Percentiles rank a stretch among this genome's conserved stretches.
These are phyloP conservation scores for Trichophyton simii DNA, from an alignment of 2,329 filamentous ascomycete species.

Conservation along the genomic window DNA sequence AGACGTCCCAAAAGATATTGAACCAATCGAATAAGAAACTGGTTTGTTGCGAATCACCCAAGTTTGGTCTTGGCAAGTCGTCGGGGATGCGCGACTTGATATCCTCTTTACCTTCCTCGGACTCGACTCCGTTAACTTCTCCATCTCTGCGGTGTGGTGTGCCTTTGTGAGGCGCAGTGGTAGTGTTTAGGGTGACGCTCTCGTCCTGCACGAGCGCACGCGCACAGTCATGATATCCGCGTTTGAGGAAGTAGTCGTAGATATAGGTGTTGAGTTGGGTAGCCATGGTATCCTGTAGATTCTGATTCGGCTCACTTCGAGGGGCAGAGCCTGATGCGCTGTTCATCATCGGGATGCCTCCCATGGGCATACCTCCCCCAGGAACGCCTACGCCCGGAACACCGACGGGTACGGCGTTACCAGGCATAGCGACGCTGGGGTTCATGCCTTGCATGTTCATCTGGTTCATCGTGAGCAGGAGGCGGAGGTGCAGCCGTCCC, in stretches of 20 bases:
- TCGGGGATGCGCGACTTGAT: slow-evolving; percentile 60
- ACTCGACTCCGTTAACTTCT: slow-evolving; percentile 59
- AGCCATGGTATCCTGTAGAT: slow-evolving; percentile 26
- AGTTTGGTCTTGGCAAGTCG: slow-evolving; percentile 54
- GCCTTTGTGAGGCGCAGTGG: slow-evolving; percentile 45
- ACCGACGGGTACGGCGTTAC: slow-evolving; percentile 42
- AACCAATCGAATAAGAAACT: slow-evolving; percentile 98
- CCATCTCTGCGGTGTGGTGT: slow-evolving; percentile 56
- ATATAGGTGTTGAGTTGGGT: slow-evolving; percentile 51
- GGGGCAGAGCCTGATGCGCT: slow-evolving; percentile 34
- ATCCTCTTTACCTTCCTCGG: slow-evolving; percentile 69
- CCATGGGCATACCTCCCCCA: slow-evolving; percentile 43
- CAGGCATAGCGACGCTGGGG: slow-evolving; percentile 42
- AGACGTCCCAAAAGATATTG: slow-evolving; percentile 94
- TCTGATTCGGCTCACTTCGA: slow-evolving; percentile 29
- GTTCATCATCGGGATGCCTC: slow-evolving; percentile 46
- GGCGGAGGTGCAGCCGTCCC: slow-evolving; percentile 22
- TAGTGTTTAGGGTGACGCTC: slow-evolving; percentile 44
- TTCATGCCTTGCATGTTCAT: slow-evolving; percentile 47
- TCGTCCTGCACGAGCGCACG: slow-evolving; percentile 58
- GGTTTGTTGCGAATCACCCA: slow-evolving; percentile 49
- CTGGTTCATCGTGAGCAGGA: slow-evolving; percentile 36
- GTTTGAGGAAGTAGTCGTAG: slow-evolving; percentile 68
- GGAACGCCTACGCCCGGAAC: not conserved
- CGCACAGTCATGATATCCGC: slow-evolving; percentile 72